phyloP scores from a whole-genome alignment of 768 basidiomycete species.

The Mycena rebaudengoi region DNA sequence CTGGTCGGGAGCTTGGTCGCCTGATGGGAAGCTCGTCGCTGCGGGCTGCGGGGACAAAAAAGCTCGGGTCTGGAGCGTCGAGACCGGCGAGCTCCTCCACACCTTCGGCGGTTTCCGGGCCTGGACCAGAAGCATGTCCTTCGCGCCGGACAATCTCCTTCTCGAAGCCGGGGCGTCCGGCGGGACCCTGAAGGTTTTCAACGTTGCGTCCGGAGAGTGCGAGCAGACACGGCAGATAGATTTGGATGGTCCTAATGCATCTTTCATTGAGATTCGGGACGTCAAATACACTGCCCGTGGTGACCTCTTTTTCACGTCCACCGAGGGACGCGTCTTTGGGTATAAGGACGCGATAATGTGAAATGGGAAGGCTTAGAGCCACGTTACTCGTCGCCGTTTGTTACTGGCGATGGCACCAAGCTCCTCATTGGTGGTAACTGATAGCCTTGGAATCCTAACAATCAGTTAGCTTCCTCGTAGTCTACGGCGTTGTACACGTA shows the following conservation, averaged over 20 bases:
- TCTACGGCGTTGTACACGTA: too few species aligned
- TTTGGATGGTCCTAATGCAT: too few species aligned
- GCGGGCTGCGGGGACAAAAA: conserved; percentile 24
- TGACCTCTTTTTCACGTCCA: conserved; percentile 13
- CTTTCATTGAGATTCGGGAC: neutral
- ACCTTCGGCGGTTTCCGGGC: conserved; percentile 11
- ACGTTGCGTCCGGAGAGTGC: conserved; percentile 14
- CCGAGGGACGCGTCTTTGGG: conserved; percentile 6
- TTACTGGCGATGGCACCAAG: too few species aligned
- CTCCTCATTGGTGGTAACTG: too few species aligned
- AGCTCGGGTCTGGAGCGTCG: conserved; percentile 28
- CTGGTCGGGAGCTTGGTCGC: conserved; percentile 29
- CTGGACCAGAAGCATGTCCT: conserved; percentile 23
- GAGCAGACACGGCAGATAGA: conserved; percentile 21
- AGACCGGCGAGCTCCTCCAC: conserved; percentile 24
- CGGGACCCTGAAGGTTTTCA: conserved; percentile 9
- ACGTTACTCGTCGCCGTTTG: too few species aligned
- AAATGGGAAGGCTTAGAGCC: conserved; percentile 2
- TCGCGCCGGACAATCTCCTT: conserved; percentile 11
- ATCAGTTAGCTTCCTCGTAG: too few species aligned
- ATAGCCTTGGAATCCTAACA: too few species aligned
- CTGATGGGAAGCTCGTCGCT: conserved; percentile 28
- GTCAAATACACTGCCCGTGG: conserved; percentile 10
- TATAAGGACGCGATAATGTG: neutral
- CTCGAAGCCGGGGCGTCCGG: conserved; percentile 17